Evolutionary conservation across 768 basidiomycete genomes (phyloP).

Genomic region (Rhodotorula taiwanensis): DNA sequence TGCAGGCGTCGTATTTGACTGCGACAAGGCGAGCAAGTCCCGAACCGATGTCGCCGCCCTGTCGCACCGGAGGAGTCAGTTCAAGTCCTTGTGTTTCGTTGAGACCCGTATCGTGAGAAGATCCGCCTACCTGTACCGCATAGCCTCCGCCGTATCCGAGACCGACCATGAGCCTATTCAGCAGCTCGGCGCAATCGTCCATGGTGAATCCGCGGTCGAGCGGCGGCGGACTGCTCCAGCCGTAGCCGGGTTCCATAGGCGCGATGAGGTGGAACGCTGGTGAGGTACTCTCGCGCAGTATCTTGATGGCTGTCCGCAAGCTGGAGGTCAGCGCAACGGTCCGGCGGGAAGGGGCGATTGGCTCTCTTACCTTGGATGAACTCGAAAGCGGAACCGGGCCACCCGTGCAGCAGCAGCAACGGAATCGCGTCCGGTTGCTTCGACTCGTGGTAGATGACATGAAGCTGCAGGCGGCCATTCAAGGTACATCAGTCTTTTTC

Average conservation of each 20-base stretch:
- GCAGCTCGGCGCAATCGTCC: constrained; percentile 22
- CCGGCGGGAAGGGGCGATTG: not conserved
- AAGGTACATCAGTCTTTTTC: not conserved
- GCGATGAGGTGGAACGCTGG: constrained; percentile 36
- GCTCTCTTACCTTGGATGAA: constrained; percentile 24
- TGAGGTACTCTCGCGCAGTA: constrained; percentile 20
- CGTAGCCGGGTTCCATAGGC: constrained; percentile 37
- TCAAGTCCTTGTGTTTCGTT: too few relatives aligned
- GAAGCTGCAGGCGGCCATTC: constrained; percentile 23
- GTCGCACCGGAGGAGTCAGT: too few relatives aligned
- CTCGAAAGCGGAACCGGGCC: constrained; percentile 41
- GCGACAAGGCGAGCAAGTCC: constrained; percentile 28
- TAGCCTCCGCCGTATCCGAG: constrained; percentile 29
- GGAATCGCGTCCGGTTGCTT: constrained; percentile 38
- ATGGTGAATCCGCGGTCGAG: constrained; percentile 23
- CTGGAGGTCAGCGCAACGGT: too few relatives aligned
- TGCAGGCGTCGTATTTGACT: constrained; percentile 5
- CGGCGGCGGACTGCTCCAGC: constrained; percentile 24
- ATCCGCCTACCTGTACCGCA: constrained; percentile 4
- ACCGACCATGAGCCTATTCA: constrained; percentile 31
- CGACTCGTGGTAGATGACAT: constrained; percentile 40
- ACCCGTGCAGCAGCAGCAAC: constrained; percentile 40
- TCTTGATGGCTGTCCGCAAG: constrained; percentile 30
- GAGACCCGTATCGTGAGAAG: too few relatives aligned
- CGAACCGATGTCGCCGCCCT: constrained; percentile 28